Evolutionary conservation across 352 stramenopile species (phyloP), one percentile per base, ranked within the genome.

Genomic region (Lagenidium sp.): DNA sequence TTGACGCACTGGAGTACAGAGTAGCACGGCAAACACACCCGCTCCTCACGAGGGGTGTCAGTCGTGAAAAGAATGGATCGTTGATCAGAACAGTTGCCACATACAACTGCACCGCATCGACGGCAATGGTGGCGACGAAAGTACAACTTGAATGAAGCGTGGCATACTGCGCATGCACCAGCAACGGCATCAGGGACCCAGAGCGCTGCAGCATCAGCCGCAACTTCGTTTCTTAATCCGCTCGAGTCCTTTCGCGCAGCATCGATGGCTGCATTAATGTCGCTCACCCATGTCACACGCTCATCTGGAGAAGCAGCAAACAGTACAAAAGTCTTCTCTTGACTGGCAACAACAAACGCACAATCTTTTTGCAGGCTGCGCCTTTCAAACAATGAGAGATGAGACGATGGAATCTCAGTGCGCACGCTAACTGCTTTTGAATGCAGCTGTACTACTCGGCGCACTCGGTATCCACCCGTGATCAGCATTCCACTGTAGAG

Each of bases 321-420:
- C 43, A 94, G 42, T 12, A 90, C 68, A 43, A 91, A 88, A 0
- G 76, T 89, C 44, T 94, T 91, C 51, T 91, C 74, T 37, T 69
- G 58, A 50, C 81, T 91, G 5, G 63, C 85, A 24, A 94, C 62
- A 6, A 88, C 69, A 24, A 90, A 90, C 2, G 67, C 70, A 28
- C 74, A 85, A 50, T 85, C 68, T 20, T 66, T 61, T 5, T 48
- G 52, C 6, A 77, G 54, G 15, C 63, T 63, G 15, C 66, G 59
- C 4, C 54, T 55, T 18, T 78, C 57, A 15, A 79, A 76, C 4
- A 87, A 55, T 8, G 68, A 55, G 25, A 65, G 48, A 25, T 87
- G 64, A 0, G 73, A 66, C 18, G 57, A 24, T 2, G 80, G 76
- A 2, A 89, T 47, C 18, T 82, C 56, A 5, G 50, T 68, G 26